Percentiles rank a stretch among this genome's conserved stretches.
These are phyloP conservation scores for Cubamyces lactineus DNA, from an alignment of 768 basidiomycete species.

Conservation along the genomic window DNA sequence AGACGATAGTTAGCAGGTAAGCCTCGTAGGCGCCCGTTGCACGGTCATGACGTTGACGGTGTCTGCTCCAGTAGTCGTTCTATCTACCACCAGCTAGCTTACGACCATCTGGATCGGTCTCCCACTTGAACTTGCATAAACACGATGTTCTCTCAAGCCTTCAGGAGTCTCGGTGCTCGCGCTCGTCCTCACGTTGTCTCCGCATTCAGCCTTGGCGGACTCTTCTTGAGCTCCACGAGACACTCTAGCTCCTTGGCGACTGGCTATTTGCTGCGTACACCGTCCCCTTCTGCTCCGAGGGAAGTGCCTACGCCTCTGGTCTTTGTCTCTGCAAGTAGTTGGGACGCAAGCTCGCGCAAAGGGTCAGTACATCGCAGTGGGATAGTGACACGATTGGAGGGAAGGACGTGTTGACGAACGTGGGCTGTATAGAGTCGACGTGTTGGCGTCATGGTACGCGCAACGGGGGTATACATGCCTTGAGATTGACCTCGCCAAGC, in stretches of 20 bases:
- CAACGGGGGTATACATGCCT: slow-evolving; percentile 54
- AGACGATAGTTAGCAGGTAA: no score
- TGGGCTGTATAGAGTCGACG: slow-evolving; percentile 36
- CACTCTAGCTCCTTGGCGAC: slow-evolving; percentile 20
- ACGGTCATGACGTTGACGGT: neutral
- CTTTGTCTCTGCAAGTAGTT: slow-evolving; percentile 51
- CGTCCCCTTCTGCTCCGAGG: slow-evolving; percentile 46
- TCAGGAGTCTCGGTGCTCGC: neutral
- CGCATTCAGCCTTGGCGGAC: slow-evolving; percentile 17
- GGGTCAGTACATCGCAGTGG: slow-evolving; percentile 39
- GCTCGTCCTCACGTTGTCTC: slow-evolving; percentile 12
- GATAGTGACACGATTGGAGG: neutral
- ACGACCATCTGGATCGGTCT: no score
- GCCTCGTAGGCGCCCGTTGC: neutral
- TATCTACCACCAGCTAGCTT: neutral
- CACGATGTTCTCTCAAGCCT: neutral
- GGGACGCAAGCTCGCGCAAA: slow-evolving; percentile 45
- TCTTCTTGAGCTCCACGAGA: slow-evolving; percentile 3
- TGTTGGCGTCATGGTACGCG: slow-evolving; percentile 44
- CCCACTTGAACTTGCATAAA: no score
- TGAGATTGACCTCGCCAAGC: slow-evolving; percentile 44
- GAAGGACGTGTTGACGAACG: no score
- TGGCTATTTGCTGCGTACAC: slow-evolving; percentile 42
- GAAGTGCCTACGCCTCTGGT: slow-evolving; percentile 56
- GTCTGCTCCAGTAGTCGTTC: neutral